A percentile compares a stretch with the other conserved stretches of the same genome.
phyloP scores from a whole-genome alignment of 768 basidiomycete genomes.

The Macrolepiota fuliginosa region DNA sequence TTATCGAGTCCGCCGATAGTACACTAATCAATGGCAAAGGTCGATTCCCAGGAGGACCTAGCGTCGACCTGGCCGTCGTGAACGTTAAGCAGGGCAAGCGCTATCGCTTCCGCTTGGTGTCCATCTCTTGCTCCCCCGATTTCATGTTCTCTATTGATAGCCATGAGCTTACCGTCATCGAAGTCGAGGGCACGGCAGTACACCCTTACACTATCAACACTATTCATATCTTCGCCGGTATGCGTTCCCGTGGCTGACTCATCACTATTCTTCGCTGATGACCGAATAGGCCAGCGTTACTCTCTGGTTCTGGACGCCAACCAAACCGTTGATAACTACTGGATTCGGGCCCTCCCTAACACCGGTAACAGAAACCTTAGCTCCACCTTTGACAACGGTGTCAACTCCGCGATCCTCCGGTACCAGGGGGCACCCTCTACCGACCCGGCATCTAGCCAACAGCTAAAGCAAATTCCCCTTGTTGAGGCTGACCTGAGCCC shows the following conservation, averaged over 20 bases:
- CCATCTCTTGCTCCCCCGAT: slow-evolving; percentile 27
- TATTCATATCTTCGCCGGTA: slow-evolving; percentile 14
- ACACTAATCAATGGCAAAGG: slow-evolving; percentile 40
- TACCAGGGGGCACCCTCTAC: slow-evolving; percentile 31
- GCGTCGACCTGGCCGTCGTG: slow-evolving; percentile 28
- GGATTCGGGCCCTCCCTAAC: slow-evolving; percentile 28
- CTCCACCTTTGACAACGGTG: slow-evolving; percentile 16
- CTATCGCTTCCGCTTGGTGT: slow-evolving; percentile 28
- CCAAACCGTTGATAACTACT: slow-evolving; percentile 37
- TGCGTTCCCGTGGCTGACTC: neutral
- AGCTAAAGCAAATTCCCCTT: neutral
- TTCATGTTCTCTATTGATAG: slow-evolving; percentile 43
- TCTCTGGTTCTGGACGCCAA: slow-evolving; percentile 33
- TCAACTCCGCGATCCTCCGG: slow-evolving; percentile 23
- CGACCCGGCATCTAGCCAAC: slow-evolving; percentile 27
- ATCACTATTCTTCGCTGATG: neutral
- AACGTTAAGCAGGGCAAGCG: slow-evolving; percentile 30
- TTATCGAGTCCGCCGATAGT: slow-evolving; percentile 22
- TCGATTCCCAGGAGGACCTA: slow-evolving; percentile 31
- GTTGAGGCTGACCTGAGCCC: slow-evolving; percentile 1
- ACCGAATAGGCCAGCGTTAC: slow-evolving; percentile 37
- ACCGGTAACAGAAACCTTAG: slow-evolving; percentile 14
- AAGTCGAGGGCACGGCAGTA: slow-evolving; percentile 30
- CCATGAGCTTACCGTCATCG: slow-evolving; percentile 38
- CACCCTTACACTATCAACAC: slow-evolving; percentile 30